phyloP scores from a whole-genome alignment of 495 filamentous ascomycete genomes.

The Lophiotrema nucula region DNA sequence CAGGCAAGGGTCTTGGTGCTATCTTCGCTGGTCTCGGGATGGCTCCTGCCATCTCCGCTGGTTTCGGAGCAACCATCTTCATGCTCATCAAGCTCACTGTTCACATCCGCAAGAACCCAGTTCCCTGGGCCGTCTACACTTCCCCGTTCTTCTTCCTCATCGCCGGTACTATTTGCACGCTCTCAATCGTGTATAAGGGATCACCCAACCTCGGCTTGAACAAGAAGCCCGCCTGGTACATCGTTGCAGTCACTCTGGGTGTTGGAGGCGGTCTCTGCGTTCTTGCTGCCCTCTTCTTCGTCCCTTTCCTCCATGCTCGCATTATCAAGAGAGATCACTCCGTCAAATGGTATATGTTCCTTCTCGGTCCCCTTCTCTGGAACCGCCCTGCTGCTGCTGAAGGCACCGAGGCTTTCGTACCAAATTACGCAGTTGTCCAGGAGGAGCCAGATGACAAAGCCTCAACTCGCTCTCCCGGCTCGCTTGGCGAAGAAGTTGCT shows the following conservation, averaged over 20 bases:
- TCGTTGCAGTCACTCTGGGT: conserved; percentile 57
- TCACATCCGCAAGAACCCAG: conserved; percentile 56
- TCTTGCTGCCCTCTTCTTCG: conserved; percentile 58
- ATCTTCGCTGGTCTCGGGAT: conserved; percentile 63
- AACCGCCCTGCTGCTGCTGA: conserved; percentile 11
- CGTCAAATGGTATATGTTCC: conserved; percentile 55
- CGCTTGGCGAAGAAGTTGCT: conserved; percentile 30
- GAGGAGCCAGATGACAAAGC: conserved; percentile 45
- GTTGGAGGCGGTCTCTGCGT: conserved; percentile 51
- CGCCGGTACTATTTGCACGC: conserved; percentile 51
- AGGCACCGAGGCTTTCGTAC: conserved; percentile 32
- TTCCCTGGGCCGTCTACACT: conserved; percentile 57
- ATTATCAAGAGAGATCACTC: conserved; percentile 56
- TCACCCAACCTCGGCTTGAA: conserved; percentile 55
- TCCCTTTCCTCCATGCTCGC: conserved; percentile 55
- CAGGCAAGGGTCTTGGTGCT: conserved; percentile 46
- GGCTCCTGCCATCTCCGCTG: conserved; percentile 57
- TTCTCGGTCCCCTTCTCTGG: conserved; percentile 55
- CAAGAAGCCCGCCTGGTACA: conserved; percentile 57
- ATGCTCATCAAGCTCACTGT: conserved; percentile 60
- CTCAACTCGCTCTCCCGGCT: conserved; percentile 15
- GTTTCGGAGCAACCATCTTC: conserved; percentile 59
- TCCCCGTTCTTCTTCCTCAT: conserved; percentile 58
- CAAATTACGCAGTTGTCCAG: conserved; percentile 56
- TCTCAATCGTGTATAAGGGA: conserved; percentile 66